phyloP scores from a whole-genome alignment of 805 yeast genomes.

The Suhomyces prunicola region DNA sequence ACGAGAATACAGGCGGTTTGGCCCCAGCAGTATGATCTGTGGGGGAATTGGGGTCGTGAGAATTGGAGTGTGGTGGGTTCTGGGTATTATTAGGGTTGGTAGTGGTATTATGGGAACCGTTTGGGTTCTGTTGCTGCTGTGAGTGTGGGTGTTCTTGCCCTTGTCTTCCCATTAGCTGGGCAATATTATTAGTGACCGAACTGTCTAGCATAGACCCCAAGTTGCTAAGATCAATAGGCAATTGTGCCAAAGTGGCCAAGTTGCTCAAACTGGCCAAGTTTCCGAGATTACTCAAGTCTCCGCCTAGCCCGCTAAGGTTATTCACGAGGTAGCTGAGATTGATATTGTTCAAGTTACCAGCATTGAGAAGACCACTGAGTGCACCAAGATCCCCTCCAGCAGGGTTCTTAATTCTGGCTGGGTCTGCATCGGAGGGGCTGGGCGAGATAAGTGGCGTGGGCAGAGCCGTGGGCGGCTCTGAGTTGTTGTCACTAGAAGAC shows the following conservation, averaged over 20 bases:
- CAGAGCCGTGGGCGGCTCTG: conserved; percentile 16
- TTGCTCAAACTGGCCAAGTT: conserved; percentile 38
- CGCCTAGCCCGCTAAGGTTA: conserved; percentile 34
- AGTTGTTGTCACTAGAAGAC: background rate
- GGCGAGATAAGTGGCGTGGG: conserved; percentile 25
- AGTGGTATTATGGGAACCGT: background rate
- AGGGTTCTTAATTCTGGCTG: too few relatives aligned
- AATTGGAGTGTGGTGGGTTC: too few relatives aligned
- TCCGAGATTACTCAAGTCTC: conserved; percentile 34
- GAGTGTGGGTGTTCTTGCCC: background rate
- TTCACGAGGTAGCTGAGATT: conserved; percentile 42
- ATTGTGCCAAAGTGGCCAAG: conserved; percentile 42
- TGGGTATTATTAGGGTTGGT: background rate
- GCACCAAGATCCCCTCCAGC: background rate
- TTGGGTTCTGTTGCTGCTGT: background rate
- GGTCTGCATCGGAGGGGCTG: conserved; percentile 9
- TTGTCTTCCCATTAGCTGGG: background rate
- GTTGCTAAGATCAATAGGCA: conserved; percentile 38
- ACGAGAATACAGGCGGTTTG: conserved; percentile 9
- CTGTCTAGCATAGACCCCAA: conserved; percentile 28
- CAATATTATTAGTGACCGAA: conserved; percentile 1
- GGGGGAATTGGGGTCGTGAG: background rate
- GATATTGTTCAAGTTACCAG: conserved; percentile 41
- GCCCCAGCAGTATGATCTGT: conserved; percentile 10
- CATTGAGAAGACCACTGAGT: conserved; percentile 13